Conservation (phyloP, 1,139 yeast genomes). For the Meyerozyma guilliermondii region DNA sequence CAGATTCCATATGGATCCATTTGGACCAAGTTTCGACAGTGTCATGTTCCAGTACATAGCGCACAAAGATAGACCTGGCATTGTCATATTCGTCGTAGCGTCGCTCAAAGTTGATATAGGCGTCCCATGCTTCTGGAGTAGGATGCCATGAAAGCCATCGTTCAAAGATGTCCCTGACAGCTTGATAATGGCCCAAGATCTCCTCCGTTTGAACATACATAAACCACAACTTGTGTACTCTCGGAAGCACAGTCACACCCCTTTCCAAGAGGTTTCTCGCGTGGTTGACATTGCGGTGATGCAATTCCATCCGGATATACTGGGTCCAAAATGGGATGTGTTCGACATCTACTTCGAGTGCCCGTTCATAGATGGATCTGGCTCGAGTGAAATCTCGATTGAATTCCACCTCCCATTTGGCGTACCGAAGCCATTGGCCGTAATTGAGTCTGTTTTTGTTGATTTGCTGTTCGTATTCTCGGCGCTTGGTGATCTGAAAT, state of each 20-base stretch:
- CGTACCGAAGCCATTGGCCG: slow-evolving; percentile 92
- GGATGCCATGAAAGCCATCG: slow-evolving; percentile 83
- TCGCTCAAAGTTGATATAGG: slow-evolving; percentile 67
- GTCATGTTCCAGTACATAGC: slow-evolving; percentile 54
- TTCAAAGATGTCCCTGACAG: slow-evolving; percentile 64
- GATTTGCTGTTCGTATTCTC: slow-evolving; percentile 80
- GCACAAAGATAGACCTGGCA: slow-evolving; percentile 52
- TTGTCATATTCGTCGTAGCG: slow-evolving; percentile 58
- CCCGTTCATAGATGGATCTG: slow-evolving; percentile 84
- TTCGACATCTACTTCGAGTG: slow-evolving; percentile 69
- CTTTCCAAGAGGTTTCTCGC: slow-evolving; percentile 83
- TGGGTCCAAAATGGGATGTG: slow-evolving; percentile 82
- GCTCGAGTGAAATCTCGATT: slow-evolving; percentile 68
- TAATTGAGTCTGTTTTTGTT: slow-evolving; percentile 75
- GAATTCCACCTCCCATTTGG: slow-evolving; percentile 79
- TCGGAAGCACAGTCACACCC: slow-evolving; percentile 68
- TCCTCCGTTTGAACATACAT: slow-evolving; percentile 81
- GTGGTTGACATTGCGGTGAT: slow-evolving; percentile 72
- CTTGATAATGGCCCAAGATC: slow-evolving; percentile 56
- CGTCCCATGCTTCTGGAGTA: slow-evolving; percentile 62
- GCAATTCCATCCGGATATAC: slow-evolving; percentile 74
- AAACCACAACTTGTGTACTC: slow-evolving; percentile 84
- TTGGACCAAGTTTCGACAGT: slow-evolving; percentile 55
- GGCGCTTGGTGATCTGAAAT: slow-evolving; percentile 68
- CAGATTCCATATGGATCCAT: slow-evolving; percentile 35